Percentiles rank a stretch among this genome's conserved stretches.
phyloP scores from a whole-genome alignment of 768 basidiomycete genomes.

The Tephrocybe sp. region DNA sequence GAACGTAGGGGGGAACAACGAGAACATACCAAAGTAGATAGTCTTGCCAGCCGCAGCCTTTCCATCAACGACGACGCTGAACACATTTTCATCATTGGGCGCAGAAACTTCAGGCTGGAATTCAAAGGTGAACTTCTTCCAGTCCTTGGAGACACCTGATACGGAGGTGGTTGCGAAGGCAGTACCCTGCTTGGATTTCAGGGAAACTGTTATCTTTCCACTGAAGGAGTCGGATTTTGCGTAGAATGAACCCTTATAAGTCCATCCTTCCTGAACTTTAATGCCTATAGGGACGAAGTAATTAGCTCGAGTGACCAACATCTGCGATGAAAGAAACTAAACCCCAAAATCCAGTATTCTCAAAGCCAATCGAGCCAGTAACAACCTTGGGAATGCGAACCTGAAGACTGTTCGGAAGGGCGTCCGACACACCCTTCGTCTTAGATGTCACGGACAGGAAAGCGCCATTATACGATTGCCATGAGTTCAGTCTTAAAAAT shows the following conservation, averaged over 20 bases:
- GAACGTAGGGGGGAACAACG: slow-evolving; percentile 64
- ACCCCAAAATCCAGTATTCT: slow-evolving; percentile 56
- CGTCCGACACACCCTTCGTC: slow-evolving; percentile 42
- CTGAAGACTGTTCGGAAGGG: slow-evolving; percentile 56
- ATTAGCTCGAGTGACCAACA: not conserved
- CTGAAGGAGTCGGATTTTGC: slow-evolving; percentile 36
- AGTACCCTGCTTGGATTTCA: slow-evolving; percentile 37
- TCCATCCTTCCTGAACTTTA: slow-evolving; percentile 52
- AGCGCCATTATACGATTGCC: slow-evolving; percentile 41
- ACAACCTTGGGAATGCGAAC: slow-evolving; percentile 39
- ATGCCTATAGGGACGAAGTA: slow-evolving; percentile 35
- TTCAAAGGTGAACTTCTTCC: slow-evolving; percentile 44
- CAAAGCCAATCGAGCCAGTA: slow-evolving; percentile 40
- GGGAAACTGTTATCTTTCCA: slow-evolving; percentile 35
- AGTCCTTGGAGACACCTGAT: slow-evolving; percentile 34
- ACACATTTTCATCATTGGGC: slow-evolving; percentile 43
- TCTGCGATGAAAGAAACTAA: slow-evolving; percentile 1
- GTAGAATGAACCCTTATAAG: slow-evolving; percentile 53
- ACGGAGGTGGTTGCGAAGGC: slow-evolving; percentile 32
- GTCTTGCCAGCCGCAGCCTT: slow-evolving; percentile 36
- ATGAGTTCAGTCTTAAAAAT: slow-evolving; percentile 34
- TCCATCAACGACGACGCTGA: slow-evolving; percentile 50
- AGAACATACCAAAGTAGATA: slow-evolving; percentile 54
- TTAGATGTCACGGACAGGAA: slow-evolving; percentile 37
- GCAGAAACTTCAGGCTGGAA: slow-evolving; percentile 42